Conservation (phyloP, 306 rosid genomes). For the Oxytropis ochrocephala region DNA sequence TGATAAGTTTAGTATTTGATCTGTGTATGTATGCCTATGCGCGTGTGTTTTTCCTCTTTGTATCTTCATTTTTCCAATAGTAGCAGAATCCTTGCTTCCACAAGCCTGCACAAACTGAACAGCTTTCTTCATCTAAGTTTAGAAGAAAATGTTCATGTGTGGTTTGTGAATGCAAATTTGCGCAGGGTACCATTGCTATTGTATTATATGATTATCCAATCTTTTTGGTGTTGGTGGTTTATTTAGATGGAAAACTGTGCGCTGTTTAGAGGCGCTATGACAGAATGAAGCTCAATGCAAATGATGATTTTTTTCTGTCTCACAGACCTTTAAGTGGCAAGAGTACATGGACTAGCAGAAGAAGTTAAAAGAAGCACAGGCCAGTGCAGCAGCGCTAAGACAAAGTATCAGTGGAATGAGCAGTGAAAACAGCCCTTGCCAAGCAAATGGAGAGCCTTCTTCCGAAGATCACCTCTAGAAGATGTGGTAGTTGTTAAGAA, state of each 20-base stretch:
- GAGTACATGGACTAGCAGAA: constrained; percentile 64
- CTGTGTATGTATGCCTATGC: neutral
- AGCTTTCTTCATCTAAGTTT: neutral
- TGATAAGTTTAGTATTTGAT: neutral
- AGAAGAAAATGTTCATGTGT: neutral
- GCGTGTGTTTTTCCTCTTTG: neutral
- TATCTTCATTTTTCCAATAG: neutral
- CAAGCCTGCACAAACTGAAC: constrained; percentile 6
- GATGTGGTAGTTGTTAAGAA: constrained; percentile 51
- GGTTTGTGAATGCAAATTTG: neutral
- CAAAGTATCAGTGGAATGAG: constrained; percentile 48
- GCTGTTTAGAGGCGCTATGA: neutral
- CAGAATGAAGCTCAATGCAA: constrained; percentile 11
- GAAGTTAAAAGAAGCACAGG: constrained; percentile 65
- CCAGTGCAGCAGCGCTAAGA: constrained; percentile 61
- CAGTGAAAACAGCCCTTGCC: constrained; percentile 37
- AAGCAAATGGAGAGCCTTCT: constrained; percentile 72
- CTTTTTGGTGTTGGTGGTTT: neutral
- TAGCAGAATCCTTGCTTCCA: constrained; percentile 3
- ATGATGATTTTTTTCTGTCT: constrained; percentile 21
- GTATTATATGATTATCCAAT: neutral
- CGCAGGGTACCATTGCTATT: neutral
- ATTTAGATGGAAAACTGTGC: neutral
- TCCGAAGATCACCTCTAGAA: constrained; percentile 56
- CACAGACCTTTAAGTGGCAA: constrained; percentile 91